Evolutionary conservation across 2,329 filamentous ascomycete genomes (phyloP), one percentile per base, ranked within the genome.

Genomic region (Aspergillus pseudotamarii): DNA sequence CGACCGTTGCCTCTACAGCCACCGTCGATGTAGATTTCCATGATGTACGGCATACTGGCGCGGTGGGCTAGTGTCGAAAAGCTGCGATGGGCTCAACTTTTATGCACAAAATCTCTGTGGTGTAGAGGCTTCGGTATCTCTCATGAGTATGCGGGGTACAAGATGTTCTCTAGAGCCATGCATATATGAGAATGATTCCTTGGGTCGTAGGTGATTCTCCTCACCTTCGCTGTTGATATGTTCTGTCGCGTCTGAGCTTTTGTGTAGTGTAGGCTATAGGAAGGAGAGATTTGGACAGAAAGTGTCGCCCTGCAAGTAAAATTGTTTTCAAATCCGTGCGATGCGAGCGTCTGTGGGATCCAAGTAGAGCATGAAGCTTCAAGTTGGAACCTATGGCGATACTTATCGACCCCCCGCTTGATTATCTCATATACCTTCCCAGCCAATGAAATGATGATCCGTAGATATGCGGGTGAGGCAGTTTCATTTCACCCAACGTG

Each of bases 211-310:
- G 8, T 41, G 6, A 19, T 10, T 41, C 38, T 41, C 38, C 38
- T 41, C 38, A 41, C 38, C 16, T 41, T 19, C 16, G 4, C 38
- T 41, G 8, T 41, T 41, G 38, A 10, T 41, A n/a, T 41, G 19
- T 19, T 4, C 2, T 41, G 16, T n/a, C 16, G 19, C 3, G 8
- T 9, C 9, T n/a, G 0, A 19, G 3, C 3, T 1, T 36, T 41
- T 36, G 14, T 3, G 16, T 0, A 41, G n/a, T 3, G 38, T 9
- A 10, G 1, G 38, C 2, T 36, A 36, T 2, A 6, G 34, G 6
- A 36, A 36, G 0, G 34, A 36, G 34, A 16, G 0, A 36, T 1
- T 14, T 36, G 12, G 34, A 14, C 0, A 36, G 4, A 36, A 36
- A 36, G 34, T 36, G 1, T 16, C 34, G 11, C 1, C 12, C 16